Evolutionary conservation across 148 eudicot species (phyloP), one percentile per base, ranked within the genome.

Genomic region (Rheum nobile): DNA sequence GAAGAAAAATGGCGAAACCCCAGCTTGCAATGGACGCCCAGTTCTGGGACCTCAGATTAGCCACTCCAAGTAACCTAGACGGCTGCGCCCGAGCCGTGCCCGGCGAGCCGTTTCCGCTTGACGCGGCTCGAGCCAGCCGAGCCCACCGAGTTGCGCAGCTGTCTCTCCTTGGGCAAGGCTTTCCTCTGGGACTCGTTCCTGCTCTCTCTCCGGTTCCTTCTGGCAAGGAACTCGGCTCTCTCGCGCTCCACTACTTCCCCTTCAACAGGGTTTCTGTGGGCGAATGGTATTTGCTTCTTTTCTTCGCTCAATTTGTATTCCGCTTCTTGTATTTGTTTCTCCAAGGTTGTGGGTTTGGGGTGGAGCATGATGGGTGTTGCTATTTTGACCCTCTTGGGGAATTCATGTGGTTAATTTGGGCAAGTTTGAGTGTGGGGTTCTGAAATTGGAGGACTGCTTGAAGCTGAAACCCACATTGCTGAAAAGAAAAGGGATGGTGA

Each of bases 141-240:
- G 86, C 74, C 28, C 80, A 84, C 7, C 75, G 96, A 72, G 78
- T 83, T 1, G 91, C 85, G 57, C 93, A 93, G 76, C 78, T 93
- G 3, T 88, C 90, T 0, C 61, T 88, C 22, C 26, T 90, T 28
- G 77, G 88, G 17, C 82, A 74, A 67, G 98, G 98, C 37, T 90
- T 90, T 65, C 98, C 98, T 11, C 77, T 93, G 17, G 93, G 98
- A 2, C 75, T 93, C 13, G 79, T 93, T n/a, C 98, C 98, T 44
- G 84, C 87, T 55, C 76, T 67, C 71, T 68, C 86, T 16, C 90
- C 86, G 10, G 21, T 79, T 10, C n/a, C 83, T 35, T 28, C 31
- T 28, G 71, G 78, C 2, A 83, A 88, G 68, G 86, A 85, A 0
- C 61, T 81, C 74, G 96, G 85, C 55, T 80, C 91, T 74, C 80